phyloP scores from a whole-genome alignment of 2,329 filamentous ascomycete genomes.

The Calonectria leucothoes region DNA sequence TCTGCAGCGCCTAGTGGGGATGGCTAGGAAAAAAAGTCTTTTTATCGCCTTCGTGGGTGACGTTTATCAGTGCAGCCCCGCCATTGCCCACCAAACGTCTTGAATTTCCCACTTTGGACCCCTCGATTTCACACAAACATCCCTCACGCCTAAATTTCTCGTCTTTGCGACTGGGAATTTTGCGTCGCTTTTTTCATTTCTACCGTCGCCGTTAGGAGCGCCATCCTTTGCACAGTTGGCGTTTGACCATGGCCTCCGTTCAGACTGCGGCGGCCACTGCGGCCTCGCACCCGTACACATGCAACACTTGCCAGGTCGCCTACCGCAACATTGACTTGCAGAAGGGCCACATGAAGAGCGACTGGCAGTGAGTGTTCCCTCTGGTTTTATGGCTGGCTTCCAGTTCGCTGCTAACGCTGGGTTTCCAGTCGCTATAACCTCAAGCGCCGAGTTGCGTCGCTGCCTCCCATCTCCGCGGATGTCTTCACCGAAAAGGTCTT shows the following conservation, averaged over 20 bases:
- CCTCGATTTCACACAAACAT: slow-evolving; percentile 16
- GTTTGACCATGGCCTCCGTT: slow-evolving; percentile 57
- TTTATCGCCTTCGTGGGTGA: slow-evolving; percentile 41
- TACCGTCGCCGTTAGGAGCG: neutral
- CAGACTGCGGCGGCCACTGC: slow-evolving; percentile 49
- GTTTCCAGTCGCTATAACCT: slow-evolving; percentile 85
- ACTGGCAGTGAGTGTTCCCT: slow-evolving; percentile 87
- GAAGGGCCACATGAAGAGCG: slow-evolving; percentile 95
- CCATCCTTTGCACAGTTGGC: neutral
- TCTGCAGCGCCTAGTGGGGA: neutral
- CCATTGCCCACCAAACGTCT: slow-evolving; percentile 40
- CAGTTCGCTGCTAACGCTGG: slow-evolving; percentile 9
- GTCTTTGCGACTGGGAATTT: neutral
- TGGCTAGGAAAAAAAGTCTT: slow-evolving; percentile 35
- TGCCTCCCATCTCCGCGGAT: slow-evolving; percentile 92
- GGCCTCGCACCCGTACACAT: slow-evolving; percentile 88
- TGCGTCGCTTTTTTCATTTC: neutral
- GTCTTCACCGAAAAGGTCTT: slow-evolving; percentile 96
- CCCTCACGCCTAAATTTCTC: neutral
- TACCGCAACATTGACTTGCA: slow-evolving; percentile 95
- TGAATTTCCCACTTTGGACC: slow-evolving; percentile 33
- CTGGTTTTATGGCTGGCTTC: too few relatives aligned
- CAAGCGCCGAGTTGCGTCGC: slow-evolving; percentile 89
- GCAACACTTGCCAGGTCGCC: slow-evolving; percentile 97
- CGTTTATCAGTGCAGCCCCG: slow-evolving; percentile 43